Percentiles rank a stretch among this genome's conserved stretches.
phyloP scores from a whole-genome alignment of 768 basidiomycete species.

The Coprinopsis strossmayeri region DNA sequence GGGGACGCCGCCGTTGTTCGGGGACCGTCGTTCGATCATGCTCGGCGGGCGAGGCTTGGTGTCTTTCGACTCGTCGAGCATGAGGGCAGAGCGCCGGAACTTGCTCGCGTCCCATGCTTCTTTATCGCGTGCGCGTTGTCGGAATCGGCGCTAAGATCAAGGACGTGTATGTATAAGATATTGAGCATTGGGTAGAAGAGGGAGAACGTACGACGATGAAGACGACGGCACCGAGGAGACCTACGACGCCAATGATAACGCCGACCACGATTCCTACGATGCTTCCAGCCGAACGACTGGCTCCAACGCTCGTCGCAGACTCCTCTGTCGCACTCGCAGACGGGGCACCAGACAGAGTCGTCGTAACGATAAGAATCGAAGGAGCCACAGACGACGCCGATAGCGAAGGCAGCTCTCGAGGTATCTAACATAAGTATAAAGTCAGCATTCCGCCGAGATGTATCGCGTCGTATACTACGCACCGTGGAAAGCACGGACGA shows the following conservation, averaged over 20 bases:
- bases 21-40: conserved; percentile 10
- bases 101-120: conserved; percentile 11
- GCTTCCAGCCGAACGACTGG: not conserved
- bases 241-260: not conserved
- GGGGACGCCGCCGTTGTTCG: not conserved
- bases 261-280: conserved; percentile 8
- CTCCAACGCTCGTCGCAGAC: not conserved
- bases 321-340: not conserved
- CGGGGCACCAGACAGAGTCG: not conserved
- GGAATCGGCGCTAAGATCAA: not conserved
- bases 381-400: too few relatives aligned
- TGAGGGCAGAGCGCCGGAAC: conserved; percentile 13
- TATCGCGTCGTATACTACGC: too few relatives aligned
- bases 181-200: not conserved
- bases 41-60: conserved; percentile 9
- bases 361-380: too few relatives aligned
- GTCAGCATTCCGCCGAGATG: too few relatives aligned
- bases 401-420: too few relatives aligned
- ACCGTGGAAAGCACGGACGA: too few relatives aligned
- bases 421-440: too few relatives aligned
- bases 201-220: conserved; percentile 9
- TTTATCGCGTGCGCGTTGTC: not conserved
- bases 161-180: not conserved
- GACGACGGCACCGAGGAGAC: not conserved
- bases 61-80: conserved; percentile 8